phyloP scores from a whole-genome alignment of 768 basidiomycete genomes.

The Mycena olivaceomarginata region DNA sequence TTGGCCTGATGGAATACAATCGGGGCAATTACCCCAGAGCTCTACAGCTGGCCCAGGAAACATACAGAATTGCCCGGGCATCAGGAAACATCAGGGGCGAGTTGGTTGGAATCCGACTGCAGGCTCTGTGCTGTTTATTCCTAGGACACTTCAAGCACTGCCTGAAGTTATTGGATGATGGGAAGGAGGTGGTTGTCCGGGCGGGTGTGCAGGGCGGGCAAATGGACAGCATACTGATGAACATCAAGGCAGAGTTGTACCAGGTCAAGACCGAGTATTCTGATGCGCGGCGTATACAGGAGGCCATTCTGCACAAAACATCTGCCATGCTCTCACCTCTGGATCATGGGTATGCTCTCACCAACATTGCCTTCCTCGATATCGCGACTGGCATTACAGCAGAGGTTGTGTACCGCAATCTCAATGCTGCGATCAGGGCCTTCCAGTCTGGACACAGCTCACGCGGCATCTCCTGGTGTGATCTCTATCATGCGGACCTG shows the following conservation, averaged over 20 bases:
- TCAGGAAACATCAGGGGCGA: neutral
- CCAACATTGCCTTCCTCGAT: neutral
- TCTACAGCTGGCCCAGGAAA: too few relatives aligned
- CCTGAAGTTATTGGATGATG: too few relatives aligned
- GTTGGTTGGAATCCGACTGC: too few relatives aligned
- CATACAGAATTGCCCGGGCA: neutral
- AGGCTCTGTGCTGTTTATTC: too few relatives aligned
- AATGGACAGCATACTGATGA: too few relatives aligned
- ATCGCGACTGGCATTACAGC: neutral
- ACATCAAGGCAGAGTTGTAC: too few relatives aligned
- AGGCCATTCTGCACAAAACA: too few relatives aligned
- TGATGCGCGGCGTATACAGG: too few relatives aligned
- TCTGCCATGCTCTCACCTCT: neutral
- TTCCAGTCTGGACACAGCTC: slow-evolving; percentile 1
- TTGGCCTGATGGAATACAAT: neutral
- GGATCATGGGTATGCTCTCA: neutral
- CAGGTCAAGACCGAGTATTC: too few relatives aligned
- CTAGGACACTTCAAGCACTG: too few relatives aligned
- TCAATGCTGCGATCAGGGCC: neutral
- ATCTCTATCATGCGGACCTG: neutral
- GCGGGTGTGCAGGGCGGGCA: too few relatives aligned
- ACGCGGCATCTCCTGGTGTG: neutral
- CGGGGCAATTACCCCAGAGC: neutral
- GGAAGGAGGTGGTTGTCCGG: too few relatives aligned
- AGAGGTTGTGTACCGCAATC: neutral